Evolutionary conservation across 1,284 basidiomycete species (phyloP).

Genomic region (Pseudozyma thailandica): DNA sequence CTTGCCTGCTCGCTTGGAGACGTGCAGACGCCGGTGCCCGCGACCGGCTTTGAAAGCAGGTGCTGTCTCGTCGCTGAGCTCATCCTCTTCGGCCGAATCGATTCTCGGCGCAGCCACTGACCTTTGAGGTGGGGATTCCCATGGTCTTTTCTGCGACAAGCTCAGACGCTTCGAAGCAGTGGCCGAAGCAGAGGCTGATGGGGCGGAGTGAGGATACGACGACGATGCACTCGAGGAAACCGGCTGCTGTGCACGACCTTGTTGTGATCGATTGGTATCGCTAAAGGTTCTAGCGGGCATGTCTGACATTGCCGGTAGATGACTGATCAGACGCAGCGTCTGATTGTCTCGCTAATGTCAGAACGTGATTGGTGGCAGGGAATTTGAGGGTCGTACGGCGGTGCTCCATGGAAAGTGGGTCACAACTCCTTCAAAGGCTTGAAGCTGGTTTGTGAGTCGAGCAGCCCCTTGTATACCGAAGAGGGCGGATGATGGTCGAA

Average conservation of each 20-base stretch:
- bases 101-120: neutral
- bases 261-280: constrained; percentile 24
- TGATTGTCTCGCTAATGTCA: neutral
- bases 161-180: constrained; percentile 6
- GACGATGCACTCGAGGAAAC: neutral
- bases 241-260: constrained; percentile 1
- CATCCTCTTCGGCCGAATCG: constrained; percentile 32
- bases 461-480: no score
- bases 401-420: neutral
- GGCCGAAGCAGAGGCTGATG: neutral
- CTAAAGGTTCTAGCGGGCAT: constrained; percentile 25
- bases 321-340: neutral
- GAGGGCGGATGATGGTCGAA: no score
- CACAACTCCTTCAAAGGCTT: neutral
- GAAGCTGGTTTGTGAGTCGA: neutral
- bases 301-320: constrained; percentile 25
- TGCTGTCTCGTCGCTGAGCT: constrained; percentile 30
- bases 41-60: neutral
- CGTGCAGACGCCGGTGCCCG: neutral
- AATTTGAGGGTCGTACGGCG: neutral
- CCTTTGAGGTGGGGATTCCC: constrained; percentile 7
- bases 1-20: constrained; percentile 17
- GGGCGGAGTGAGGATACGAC: neutral
- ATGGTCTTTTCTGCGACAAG: constrained; percentile 14
- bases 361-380: constrained; percentile 3